These are phyloP conservation scores for Curvularia hawaiiensis DNA, from an alignment of 2,329 filamentous ascomycete species.

Conservation along the genomic window DNA sequence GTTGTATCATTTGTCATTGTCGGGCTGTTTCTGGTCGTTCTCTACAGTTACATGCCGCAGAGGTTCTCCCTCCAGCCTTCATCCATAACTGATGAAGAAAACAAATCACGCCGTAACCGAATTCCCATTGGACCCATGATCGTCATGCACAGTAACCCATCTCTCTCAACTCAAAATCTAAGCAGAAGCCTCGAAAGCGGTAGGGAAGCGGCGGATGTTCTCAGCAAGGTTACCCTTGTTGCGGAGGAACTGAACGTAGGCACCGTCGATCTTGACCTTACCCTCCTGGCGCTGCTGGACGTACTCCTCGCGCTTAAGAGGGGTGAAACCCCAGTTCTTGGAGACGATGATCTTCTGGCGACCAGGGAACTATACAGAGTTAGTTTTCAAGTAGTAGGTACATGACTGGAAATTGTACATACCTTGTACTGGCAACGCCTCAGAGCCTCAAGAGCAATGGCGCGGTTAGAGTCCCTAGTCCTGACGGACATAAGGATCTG, in stretches of 20 bases:
- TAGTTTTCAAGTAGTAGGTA: neutral
- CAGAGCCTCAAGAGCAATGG: slow-evolving; percentile 95
- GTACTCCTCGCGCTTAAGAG: slow-evolving; percentile 97
- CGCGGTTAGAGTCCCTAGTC: slow-evolving; percentile 93
- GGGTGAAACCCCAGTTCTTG: slow-evolving; percentile 99
- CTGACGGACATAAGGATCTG: slow-evolving; percentile 98
- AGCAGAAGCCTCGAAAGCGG: slow-evolving; percentile 69
- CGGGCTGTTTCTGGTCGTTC: slow-evolving; percentile 35
- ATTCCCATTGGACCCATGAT: slow-evolving; percentile 45
- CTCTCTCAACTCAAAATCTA: slow-evolving; percentile 31
- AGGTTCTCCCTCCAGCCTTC: slow-evolving; percentile 35
- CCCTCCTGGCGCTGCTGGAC: slow-evolving; percentile 92
- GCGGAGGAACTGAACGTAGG: slow-evolving; percentile 98
- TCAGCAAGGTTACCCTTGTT: slow-evolving; percentile 85
- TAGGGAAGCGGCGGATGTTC: slow-evolving; percentile 95
- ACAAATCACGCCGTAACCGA: slow-evolving; percentile 47
- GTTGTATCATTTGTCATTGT: slow-evolving; percentile 44
- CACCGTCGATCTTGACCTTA: slow-evolving; percentile 94
- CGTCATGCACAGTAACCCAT: slow-evolving; percentile 32
- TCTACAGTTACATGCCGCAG: slow-evolving; percentile 36
- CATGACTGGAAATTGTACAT: slow-evolving; percentile 6
- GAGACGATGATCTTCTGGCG: slow-evolving; percentile 99
- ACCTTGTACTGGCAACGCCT: slow-evolving; percentile 98
- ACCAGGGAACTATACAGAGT: slow-evolving; percentile 74
- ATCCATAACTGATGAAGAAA: slow-evolving; percentile 43